Evolutionary conservation across 2,329 filamentous ascomycete genomes (phyloP).

Genomic region (Cyanodermella asteris): DNA sequence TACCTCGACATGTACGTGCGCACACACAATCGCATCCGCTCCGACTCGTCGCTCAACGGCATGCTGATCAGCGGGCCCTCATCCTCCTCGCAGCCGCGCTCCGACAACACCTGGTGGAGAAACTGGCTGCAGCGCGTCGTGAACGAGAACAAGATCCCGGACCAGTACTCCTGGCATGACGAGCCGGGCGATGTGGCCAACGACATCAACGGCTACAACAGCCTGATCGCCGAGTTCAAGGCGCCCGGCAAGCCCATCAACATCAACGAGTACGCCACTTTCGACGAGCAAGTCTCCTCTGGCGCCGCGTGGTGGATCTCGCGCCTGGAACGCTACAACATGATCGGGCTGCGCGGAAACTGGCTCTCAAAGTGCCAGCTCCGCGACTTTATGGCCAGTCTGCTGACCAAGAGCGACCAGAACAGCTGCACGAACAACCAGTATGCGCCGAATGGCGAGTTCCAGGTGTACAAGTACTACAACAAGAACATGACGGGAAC

Average conservation of each 20-base stretch:
- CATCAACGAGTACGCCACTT: conserved; percentile 27
- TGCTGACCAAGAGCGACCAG: conserved; percentile 16
- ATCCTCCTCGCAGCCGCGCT: conserved; percentile 13
- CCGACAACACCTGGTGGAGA: conserved; percentile 20
- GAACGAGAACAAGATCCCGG: conserved; percentile 18
- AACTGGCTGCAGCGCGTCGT: conserved; percentile 16
- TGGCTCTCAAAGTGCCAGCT: conserved; percentile 20
- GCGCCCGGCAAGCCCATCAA: conserved; percentile 18
- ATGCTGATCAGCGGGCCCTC: conserved; percentile 20
- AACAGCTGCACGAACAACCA: conserved; percentile 9
- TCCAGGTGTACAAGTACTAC: conserved; percentile 28
- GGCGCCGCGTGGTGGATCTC: conserved; percentile 24
- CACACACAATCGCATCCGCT: conserved; percentile 18
- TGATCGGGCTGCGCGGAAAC: conserved; percentile 24
- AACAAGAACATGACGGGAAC: conserved; percentile 21
- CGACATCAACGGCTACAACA: conserved; percentile 13
- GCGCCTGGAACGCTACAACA: conserved; percentile 24
- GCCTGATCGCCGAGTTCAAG: conserved; percentile 10
- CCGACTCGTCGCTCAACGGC: conserved; percentile 6
- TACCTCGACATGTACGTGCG: conserved; percentile 20
- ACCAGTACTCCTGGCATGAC: conserved; percentile 24
- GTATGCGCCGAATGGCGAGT: conserved; percentile 22
- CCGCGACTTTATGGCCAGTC: conserved; percentile 23
- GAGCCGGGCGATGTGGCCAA: conserved; percentile 9
- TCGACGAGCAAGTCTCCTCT: conserved; percentile 20